A percentile compares a stretch with the other conserved stretches of the same genome.
Evolutionary conservation across 176 grass and related monocot species (phyloP).

Genomic region (Rhynchospora breviuscula): DNA sequence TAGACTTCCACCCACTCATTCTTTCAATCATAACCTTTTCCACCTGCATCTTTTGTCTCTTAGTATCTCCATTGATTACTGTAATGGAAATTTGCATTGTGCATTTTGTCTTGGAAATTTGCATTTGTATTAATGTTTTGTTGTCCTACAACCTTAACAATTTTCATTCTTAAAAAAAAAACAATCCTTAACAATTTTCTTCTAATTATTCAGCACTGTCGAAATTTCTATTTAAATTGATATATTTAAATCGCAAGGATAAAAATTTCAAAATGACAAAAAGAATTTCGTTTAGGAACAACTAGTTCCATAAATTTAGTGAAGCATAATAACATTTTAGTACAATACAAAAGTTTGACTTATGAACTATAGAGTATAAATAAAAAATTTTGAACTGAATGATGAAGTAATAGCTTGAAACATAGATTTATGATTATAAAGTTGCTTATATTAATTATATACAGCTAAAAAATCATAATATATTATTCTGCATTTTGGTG

Average conservation of each 20-base stretch:
- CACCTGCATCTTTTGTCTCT: conserved; percentile 25
- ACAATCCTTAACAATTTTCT: too few relatives aligned
- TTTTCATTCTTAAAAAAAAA: too few relatives aligned
- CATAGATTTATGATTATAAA: neutral
- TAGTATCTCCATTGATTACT: conserved; percentile 21
- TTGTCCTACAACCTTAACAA: neutral
- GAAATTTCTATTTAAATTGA: neutral
- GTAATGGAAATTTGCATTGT: conserved; percentile 6
- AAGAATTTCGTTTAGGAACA: too few relatives aligned
- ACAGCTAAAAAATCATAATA: neutral
- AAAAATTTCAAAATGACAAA: neutral
- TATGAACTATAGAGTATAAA: neutral
- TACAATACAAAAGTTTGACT: neutral
- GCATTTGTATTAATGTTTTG: neutral
- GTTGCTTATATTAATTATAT: neutral
- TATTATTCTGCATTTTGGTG: too few relatives aligned
- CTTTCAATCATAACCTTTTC: conserved; percentile 64
- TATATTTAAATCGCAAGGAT: neutral
- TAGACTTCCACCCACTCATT: conserved; percentile 82
- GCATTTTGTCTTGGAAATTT: neutral
- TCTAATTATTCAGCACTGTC: neutral
- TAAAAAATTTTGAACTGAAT: neutral
- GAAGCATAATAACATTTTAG: too few relatives aligned
- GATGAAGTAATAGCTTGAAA: neutral
- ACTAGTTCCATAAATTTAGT: too few relatives aligned